Evolutionary conservation across 148 eudicot genomes (phyloP).

Genomic region (Spergularia marina): DNA sequence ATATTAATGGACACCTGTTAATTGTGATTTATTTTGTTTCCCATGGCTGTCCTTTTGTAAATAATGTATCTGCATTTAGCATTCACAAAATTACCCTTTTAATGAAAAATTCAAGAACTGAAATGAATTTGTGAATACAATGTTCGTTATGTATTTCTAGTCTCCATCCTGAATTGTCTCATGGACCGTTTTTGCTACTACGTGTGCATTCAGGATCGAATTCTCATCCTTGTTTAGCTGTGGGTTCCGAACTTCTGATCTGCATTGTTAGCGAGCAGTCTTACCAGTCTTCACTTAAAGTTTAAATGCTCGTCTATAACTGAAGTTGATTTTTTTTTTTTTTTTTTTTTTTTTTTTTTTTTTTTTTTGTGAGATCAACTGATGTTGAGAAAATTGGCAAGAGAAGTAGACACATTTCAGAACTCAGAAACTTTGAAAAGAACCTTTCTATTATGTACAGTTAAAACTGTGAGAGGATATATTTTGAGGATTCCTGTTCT

Average conservation of each 20-base stretch:
- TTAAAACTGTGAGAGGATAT: too few relatives aligned
- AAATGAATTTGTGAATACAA: conserved; percentile 21
- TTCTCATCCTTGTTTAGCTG: neutral
- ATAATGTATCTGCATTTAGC: conserved; percentile 19
- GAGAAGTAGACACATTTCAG: too few relatives aligned
- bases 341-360: too few relatives aligned
- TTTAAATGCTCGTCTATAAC: too few relatives aligned
- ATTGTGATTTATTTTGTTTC: conserved; percentile 12
- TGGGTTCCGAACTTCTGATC: too few relatives aligned
- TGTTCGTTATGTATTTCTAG: neutral
- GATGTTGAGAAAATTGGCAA: too few relatives aligned
- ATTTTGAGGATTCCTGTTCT: too few relatives aligned
- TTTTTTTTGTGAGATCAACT: too few relatives aligned
- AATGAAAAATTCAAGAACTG: neutral
- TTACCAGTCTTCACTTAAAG: too few relatives aligned
- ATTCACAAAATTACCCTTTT: conserved; percentile 1
- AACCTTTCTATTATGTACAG: conserved; percentile 10
- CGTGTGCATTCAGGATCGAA: neutral
- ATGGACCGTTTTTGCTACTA: neutral
- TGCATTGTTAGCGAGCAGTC: too few relatives aligned
- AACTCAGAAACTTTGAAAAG: too few relatives aligned
- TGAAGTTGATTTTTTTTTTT: too few relatives aligned
- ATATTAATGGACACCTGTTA: neutral
- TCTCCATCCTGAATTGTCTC: neutral
- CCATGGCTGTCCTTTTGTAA: conserved; percentile 21